Evolutionary conservation across 2,329 filamentous ascomycete species (phyloP).

Genomic region (Alternaria sp.): DNA sequence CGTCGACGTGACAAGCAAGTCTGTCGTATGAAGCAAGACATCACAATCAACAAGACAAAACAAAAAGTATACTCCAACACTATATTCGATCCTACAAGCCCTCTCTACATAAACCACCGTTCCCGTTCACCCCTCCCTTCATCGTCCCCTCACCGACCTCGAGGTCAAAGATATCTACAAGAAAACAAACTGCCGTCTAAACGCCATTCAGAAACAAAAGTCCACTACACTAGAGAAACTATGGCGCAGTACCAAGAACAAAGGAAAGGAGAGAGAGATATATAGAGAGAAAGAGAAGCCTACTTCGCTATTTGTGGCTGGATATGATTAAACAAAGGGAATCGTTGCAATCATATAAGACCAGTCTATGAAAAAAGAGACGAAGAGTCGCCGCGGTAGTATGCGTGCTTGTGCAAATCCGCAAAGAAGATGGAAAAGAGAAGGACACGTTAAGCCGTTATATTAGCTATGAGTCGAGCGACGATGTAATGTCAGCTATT

Average conservation of each 20-base stretch:
- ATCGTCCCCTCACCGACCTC: neutral
- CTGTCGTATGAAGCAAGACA: neutral
- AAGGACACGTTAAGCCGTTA: conserved; percentile 2
- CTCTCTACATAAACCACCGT: conserved; percentile 3
- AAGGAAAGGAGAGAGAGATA: conserved; percentile 1
- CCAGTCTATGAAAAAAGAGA: conserved; percentile 34
- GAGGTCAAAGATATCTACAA: conserved; percentile 18
- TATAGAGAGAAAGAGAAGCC: conserved; percentile 4
- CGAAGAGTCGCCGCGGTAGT: conserved; percentile 7
- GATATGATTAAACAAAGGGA: conserved; percentile 38
- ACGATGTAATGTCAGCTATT: conserved; percentile 47
- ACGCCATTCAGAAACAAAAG: conserved; percentile 13
- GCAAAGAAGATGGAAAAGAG: conserved; percentile 10
- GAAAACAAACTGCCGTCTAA: conserved; percentile 10
- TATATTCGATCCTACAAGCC: conserved; percentile 8
- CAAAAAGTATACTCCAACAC: neutral
- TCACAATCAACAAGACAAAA: neutral
- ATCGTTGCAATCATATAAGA: conserved; percentile 42
- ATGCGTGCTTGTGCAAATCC: neutral
- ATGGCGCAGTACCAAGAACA: conserved; percentile 7
- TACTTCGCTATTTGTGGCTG: conserved; percentile 9
- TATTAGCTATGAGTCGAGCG: conserved; percentile 43
- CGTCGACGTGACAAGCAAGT: no score
- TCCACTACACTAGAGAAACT: conserved; percentile 8
- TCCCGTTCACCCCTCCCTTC: neutral